Conservation (phyloP, 2,329 filamentous ascomycete genomes). For the Fusarium phyllophilum region DNA sequence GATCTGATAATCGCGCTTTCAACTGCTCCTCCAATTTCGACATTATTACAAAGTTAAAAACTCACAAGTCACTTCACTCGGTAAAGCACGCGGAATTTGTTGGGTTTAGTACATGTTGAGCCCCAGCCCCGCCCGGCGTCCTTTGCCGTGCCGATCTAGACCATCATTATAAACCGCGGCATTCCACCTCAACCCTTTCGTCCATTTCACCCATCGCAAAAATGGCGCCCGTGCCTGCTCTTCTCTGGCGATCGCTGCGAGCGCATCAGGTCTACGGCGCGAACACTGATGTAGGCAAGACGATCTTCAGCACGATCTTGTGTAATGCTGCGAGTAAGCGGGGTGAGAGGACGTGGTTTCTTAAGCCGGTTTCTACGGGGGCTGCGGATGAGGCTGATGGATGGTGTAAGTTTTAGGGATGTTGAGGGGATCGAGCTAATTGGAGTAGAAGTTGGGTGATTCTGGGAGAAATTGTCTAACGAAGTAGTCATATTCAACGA, state of each 20-base stretch:
- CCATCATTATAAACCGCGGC: conserved; percentile 18
- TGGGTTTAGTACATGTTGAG: conserved; percentile 22
- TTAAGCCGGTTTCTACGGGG: conserved; percentile 87
- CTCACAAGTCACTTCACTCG: not conserved
- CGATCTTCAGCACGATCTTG: conserved; percentile 78
- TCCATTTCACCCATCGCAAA: conserved; percentile 19
- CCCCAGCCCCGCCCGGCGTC: conserved; percentile 5
- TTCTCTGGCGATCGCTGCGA: conserved; percentile 75
- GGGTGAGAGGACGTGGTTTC: conserved; percentile 66
- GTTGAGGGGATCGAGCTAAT: not conserved
- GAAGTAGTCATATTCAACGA: conserved; percentile 68
- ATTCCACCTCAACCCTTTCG: not conserved
- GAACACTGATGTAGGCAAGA: conserved; percentile 88
- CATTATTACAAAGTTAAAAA: not conserved
- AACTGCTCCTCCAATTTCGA: conserved; percentile 45
- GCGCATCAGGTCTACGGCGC: conserved; percentile 83
- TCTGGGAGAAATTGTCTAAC: not conserved
- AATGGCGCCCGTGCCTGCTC: conserved; percentile 64
- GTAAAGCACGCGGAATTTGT: conserved; percentile 14
- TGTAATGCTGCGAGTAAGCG: conserved; percentile 67
- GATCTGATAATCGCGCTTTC: conserved; percentile 42
- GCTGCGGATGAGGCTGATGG: conserved; percentile 76
- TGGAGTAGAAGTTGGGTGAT: not conserved
- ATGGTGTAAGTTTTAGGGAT: conserved; percentile 56
- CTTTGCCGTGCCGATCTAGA: not conserved